Evolutionary conservation across 2,329 filamentous ascomycete genomes (phyloP), one percentile per base, ranked within the genome.

Genomic region (Cryphonectria radicalis): DNA sequence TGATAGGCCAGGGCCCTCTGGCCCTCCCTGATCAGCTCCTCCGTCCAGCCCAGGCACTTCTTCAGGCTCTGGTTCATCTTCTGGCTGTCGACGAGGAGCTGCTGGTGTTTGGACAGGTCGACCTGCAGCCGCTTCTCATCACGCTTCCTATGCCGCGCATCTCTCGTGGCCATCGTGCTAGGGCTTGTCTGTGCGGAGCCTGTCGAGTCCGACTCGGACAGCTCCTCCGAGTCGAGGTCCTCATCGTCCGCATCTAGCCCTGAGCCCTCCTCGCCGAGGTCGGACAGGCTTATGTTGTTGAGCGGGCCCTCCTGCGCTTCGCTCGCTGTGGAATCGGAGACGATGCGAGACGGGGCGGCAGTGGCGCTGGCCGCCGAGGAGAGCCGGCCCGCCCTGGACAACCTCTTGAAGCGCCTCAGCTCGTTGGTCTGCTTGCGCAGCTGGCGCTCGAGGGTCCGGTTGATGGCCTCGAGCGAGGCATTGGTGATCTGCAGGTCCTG

Each of bases 401-500:
- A 84, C n/a, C 96, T 90, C 67, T 93, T 90, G 79, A 91, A 98
- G 60, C 95, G 88, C 70, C 96, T 91, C 43, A 99, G 80, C 78
- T 99, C 96, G 0, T 92, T 89, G 53, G 93, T 95, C 77, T 98
- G 95, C 79, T 97, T 97, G 37, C 94, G 90, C 76, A 99, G 87
- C 79, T 98, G 94, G 35, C 94, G 89, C 82, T 99, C 96, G 0
- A 99, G 84, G 0, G 94, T 96, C 68, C 95, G 88, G 79, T 99
- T 99, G 82, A 99, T 98, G 57, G 96, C 96, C 70, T 97, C 89
- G 3, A 99, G 87, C 1, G 95, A 98, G 0, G 94, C 96, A 78
- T 99, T 99, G 69, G 93, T 97, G 74, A 99, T 99, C 79, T 99
- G 94, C 7, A 99, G 85, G 79, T 99, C 96, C 75, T 98, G 89